Base-by-base conservation (phyloP, 2,329 filamentous ascomycete species). In the Chaetomiaceae sp. region DNA sequence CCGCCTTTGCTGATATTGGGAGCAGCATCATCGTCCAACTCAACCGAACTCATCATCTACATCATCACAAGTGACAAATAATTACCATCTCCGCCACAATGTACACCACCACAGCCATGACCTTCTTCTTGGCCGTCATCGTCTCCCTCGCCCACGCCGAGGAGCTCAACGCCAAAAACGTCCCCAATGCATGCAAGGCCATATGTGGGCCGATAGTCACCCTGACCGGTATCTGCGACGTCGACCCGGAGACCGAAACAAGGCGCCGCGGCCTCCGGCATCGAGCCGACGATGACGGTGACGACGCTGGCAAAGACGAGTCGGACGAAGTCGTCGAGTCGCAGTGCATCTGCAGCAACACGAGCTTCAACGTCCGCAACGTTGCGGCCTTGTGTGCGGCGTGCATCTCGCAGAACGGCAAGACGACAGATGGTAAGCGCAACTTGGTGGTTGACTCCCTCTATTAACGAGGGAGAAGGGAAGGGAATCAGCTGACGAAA, bases 121-220 rank as follows among this genome's bases (percentile, higher is more conserved):
- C 21, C 5, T 16, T 41, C 21, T 27, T 41, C 20, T 21, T 41
- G 12, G 21, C 21, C 12, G 21, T 16, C 21, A 4, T 27, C 20
- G 21, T 16, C 5, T 25, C 21, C 38, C 38, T 41, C 38, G 7
- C 13, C 38, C 21, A 25, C 20, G 20, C 38, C 38, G 41, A 44
- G 41, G 41, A 44, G 27, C 41, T 44, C 41, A 44, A 44, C 13
- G 41, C 41, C 17, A 44, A 30, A 27, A 30, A 44, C 41, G 41
- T 44, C 25, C 41, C 41, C 30, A 21, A n/a, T 10, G 41, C 41
- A 21, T 44, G 30, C 41, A 20, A 20, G 17, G 30, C 30, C 30
- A 44, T 44, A 20, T 34, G 41, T 16, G 41, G 30, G 3, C 41
- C 41, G 3, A 44, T 44, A 4, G 41, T 44, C 41, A 44, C 41